These are phyloP conservation scores for Phoma sp. DNA, from an alignment of 2,329 filamentous ascomycete species.

Conservation along the genomic window DNA sequence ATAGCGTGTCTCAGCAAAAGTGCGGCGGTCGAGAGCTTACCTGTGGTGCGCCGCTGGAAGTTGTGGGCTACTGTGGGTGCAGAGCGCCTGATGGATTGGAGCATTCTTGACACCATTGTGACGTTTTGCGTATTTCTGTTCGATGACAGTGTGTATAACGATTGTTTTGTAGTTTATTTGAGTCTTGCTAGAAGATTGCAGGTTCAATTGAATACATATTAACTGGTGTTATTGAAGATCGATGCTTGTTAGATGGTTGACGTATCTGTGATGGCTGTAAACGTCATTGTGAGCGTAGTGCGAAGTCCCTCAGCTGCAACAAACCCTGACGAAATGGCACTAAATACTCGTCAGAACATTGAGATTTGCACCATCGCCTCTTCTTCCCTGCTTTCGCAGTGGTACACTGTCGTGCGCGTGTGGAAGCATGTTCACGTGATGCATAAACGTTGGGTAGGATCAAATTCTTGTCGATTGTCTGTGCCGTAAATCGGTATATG, in stretches of 20 bases:
- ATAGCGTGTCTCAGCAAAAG: too few relatives aligned
- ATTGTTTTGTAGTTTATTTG: background rate
- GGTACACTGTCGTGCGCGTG: too few relatives aligned
- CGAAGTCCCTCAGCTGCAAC: background rate
- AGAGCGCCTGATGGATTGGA: background rate
- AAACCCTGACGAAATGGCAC: background rate
- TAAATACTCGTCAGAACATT: background rate
- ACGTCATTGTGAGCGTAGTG: background rate
- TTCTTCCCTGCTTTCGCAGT: too few relatives aligned
- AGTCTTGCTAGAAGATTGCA: background rate
- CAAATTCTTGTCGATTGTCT: background rate
- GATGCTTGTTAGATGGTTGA: conserved; percentile 1
- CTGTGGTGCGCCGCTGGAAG: background rate
- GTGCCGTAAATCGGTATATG: background rate
- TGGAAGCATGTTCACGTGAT: background rate
- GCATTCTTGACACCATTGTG: background rate
- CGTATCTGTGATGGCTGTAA: conserved; percentile 1
- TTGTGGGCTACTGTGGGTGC: background rate
- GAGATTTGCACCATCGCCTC: background rate
- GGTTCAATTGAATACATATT: background rate
- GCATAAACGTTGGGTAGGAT: background rate
- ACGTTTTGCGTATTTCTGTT: background rate
- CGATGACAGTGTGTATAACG: background rate
- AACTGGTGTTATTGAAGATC: background rate
- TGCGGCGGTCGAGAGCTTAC: background rate